phyloP scores from a whole-genome alignment of 2,329 filamentous ascomycete species.

The Sporothrix brunneoviolacea region DNA sequence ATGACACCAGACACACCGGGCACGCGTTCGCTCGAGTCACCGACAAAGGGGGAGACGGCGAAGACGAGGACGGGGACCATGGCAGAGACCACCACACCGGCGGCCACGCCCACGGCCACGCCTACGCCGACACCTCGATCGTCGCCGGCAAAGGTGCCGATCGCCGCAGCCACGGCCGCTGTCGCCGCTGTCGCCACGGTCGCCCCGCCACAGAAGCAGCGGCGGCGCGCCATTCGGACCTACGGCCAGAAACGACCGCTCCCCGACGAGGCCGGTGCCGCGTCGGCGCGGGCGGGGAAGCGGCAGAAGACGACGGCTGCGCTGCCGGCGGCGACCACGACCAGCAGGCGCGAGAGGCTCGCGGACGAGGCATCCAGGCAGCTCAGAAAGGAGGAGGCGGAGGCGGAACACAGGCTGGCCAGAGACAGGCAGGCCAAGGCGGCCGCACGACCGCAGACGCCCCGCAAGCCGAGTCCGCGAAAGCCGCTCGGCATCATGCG shows the following conservation, averaged over 20 bases:
- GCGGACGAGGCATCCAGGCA: conserved; percentile 9
- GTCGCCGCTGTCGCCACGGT: background rate
- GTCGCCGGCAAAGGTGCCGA: background rate
- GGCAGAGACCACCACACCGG: background rate
- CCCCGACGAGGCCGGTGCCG: background rate
- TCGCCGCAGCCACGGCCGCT: background rate
- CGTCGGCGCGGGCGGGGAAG: background rate
- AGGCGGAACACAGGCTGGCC: background rate
- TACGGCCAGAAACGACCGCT: conserved; percentile 18
- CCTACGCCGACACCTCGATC: conserved; percentile 3
- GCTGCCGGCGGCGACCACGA: background rate
- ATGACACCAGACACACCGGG: conserved; percentile 16
- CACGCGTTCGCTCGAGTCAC: conserved; percentile 10
- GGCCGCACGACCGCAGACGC: background rate
- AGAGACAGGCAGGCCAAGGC: background rate
- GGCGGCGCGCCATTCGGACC: conserved; percentile 15
- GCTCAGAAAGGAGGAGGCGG: conserved; percentile 7
- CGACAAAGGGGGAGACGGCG: background rate
- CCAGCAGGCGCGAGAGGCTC: background rate
- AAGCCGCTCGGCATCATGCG: conserved; percentile 16
- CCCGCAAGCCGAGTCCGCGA: background rate
- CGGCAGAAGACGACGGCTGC: background rate
- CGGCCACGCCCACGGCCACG: background rate
- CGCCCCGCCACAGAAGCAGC: background rate
- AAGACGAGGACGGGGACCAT: conserved; percentile 12